Evolutionary conservation across 106 monocot genomes (phyloP), one percentile per base, ranked within the genome.

Genomic region (Dendrobium chrysotoxum): DNA sequence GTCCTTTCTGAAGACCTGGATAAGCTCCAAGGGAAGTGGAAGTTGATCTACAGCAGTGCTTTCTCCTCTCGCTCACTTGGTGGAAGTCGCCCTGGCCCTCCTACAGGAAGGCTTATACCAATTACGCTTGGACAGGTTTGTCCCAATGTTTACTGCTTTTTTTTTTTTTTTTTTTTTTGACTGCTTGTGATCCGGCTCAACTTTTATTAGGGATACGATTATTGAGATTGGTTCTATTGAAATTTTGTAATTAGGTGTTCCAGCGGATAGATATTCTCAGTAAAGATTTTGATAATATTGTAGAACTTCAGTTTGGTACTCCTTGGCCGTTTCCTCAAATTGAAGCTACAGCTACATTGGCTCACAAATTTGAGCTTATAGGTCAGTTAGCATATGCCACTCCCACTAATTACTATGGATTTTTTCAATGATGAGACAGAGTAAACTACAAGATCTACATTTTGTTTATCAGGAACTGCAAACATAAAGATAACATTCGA

Each of bases 241-340:
- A 30, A 28, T 73, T 61, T 50, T 50, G 50, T 50, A 50, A 50
- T 13, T 79, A 96, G 96, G 96, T 97, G 50, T 92, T 89, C 77
- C 96, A 97, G 72, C 84, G 96, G 50, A 97, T 97, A 6, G 96
- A 97, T 83, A 47, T 94, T 35, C 75, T 94, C 53, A 91, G 90
- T 68, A 94, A 89, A 81, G 96, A 97, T 86, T 97, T 97, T 80
- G 94, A 94, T 75, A 97, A 97, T 75, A 97, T 97, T 21, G 96
- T 89, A 54, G 96, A 92, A 78, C 85, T 97, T 76, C 86, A 97
- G 79, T 80, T 97, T 39, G 93, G 94, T 11, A 85, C 92, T 70
- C 96, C 92, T 31, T 97, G 96, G 96, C 96, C 96, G 42, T 85
- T 97, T 76, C 94, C 96, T 15, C 87, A 78, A 28, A 55, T 84